Base-by-base conservation (phyloP, 2,329 filamentous ascomycete genomes). In the Trichoderma koningiopsis region DNA sequence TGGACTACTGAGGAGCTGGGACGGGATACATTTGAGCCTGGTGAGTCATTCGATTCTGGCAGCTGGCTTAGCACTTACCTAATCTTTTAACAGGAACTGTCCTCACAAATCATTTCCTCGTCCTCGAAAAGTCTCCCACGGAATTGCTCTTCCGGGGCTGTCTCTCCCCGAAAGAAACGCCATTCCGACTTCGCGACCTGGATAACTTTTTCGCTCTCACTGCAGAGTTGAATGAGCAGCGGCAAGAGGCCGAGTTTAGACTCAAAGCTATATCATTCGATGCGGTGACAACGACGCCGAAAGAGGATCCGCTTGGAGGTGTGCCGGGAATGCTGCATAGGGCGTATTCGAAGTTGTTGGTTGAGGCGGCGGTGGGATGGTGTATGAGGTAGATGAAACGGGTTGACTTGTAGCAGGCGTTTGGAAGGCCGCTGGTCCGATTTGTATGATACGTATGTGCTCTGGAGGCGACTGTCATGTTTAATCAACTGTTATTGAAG, bases 321-420 rank as follows among this genome's bases (percentile, higher is more conserved):
- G 27, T 62, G 40, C 43, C 59, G 7, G 59, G 43, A 4, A 24
- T 27, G 13, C 31, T 62, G 29, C 59, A 62, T 47, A 47, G 43
- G 19, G n/a, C 52, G 8, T 62, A 62, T 35, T 29, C 59, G 5
- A 62, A 52, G 19, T 10, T 62, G 6, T 43, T 62, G 22, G 59
- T 62, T 33, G 59, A 62, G 43, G 43, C 59, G 43, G 59, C 43
- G 8, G 59, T 62, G 14, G 59, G 59, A 35, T 52, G 43, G 43
- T 62, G 59, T 1, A 29, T 62, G 2, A 49, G 59, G 43, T 62
- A 35, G n/a, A 24, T n/a, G 31, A 0, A 7, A 1, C 13, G 11
- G 19, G 2, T 27, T 27, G 27, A 27, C 27, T 27, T 27, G 2
- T 27, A 27, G 27, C 4, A 24, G n/a, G 43, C 8, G 5, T 49